phyloP scores from a whole-genome alignment of 257 asterid species.

The Linderniella brevidens region DNA sequence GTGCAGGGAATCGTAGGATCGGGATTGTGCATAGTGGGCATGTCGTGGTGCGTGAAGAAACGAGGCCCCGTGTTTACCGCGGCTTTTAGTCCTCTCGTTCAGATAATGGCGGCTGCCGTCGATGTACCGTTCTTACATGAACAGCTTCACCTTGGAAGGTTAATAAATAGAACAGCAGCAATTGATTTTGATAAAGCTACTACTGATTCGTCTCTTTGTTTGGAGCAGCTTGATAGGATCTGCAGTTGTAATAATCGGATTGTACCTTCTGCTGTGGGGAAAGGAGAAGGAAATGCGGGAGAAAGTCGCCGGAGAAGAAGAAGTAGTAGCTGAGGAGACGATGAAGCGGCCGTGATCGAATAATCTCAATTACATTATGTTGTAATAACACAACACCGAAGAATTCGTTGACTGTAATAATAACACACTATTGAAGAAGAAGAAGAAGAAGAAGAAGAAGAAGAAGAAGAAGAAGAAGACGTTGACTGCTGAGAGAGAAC shows the following conservation, averaged over 20 bases:
- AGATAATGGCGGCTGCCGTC: constrained; percentile 39
- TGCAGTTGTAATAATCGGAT: constrained; percentile 32
- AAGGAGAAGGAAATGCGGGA: constrained; percentile 38
- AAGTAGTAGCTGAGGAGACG: too few relatives aligned
- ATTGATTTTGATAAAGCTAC: not conserved
- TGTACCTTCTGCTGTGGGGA: constrained; percentile 66
- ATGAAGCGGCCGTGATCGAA: too few relatives aligned
- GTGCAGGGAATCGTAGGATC: constrained; percentile 72
- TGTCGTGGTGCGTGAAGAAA: constrained; percentile 83
- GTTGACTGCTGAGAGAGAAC: too few relatives aligned
- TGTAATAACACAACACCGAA: too few relatives aligned
- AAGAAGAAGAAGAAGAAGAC: too few relatives aligned
- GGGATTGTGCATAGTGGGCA: constrained; percentile 63
- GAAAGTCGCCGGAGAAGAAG: too few relatives aligned
- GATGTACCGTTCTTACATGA: constrained; percentile 58
- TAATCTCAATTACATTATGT: too few relatives aligned
- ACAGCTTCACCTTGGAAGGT: constrained; percentile 70
- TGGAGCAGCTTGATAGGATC: constrained; percentile 48
- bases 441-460: too few relatives aligned
- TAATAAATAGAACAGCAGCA: not conserved
- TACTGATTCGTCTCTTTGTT: too few relatives aligned
- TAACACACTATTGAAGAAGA: too few relatives aligned
- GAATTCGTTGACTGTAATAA: too few relatives aligned
- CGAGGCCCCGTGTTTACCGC: constrained; percentile 63
- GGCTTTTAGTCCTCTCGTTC: constrained; percentile 62